These are phyloP conservation scores for Penicillium paxilli DNA, from an alignment of 495 filamentous ascomycete species.

Conservation along the genomic window DNA sequence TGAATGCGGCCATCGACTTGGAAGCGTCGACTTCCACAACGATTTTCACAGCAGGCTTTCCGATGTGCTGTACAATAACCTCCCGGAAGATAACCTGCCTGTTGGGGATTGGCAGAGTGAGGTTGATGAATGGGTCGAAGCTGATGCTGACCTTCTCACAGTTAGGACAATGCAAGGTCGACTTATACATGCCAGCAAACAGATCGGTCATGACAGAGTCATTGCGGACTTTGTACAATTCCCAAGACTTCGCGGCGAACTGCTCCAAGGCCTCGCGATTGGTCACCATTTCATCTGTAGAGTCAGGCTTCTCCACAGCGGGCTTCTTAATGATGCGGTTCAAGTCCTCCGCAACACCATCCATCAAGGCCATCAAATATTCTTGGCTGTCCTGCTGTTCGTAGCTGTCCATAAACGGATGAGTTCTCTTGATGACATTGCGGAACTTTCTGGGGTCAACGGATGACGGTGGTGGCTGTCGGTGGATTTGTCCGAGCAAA, in stretches of 20 bases:
- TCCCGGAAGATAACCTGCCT: slow-evolving; percentile 68
- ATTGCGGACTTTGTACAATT: slow-evolving; percentile 89
- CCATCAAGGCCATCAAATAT: slow-evolving; percentile 93
- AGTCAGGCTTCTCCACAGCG: slow-evolving; percentile 96
- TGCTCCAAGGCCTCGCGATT: slow-evolving; percentile 72
- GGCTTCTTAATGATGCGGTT: slow-evolving; percentile 94
- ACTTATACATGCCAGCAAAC: slow-evolving; percentile 97
- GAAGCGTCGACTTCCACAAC: slow-evolving; percentile 87
- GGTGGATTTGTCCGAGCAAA: slow-evolving; percentile 72
- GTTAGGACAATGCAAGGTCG: slow-evolving; percentile 84
- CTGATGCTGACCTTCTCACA: slow-evolving; percentile 97
- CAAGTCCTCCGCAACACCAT: slow-evolving; percentile 91
- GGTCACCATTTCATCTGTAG: slow-evolving; percentile 92
- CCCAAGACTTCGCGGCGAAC: slow-evolving; percentile 84
- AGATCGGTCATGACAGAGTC: slow-evolving; percentile 93
- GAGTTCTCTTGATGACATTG: slow-evolving; percentile 71
- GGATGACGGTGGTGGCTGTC: slow-evolving; percentile 52
- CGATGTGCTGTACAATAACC: slow-evolving; percentile 48
- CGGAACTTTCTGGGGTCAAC: slow-evolving; percentile 80
- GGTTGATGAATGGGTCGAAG: slow-evolving; percentile 94
- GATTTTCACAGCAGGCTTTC: slow-evolving; percentile 64
- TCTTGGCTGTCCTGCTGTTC: slow-evolving; percentile 98
- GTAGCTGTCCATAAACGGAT: slow-evolving; percentile 86
- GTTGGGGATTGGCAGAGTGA: slow-evolving; percentile 84
- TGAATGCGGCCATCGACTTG: slow-evolving; percentile 68